A percentile compares a stretch with the other conserved stretches of the same genome.
Conservation (phyloP, 1,139 yeast genomes). For the Debaryomyces sp. region DNA sequence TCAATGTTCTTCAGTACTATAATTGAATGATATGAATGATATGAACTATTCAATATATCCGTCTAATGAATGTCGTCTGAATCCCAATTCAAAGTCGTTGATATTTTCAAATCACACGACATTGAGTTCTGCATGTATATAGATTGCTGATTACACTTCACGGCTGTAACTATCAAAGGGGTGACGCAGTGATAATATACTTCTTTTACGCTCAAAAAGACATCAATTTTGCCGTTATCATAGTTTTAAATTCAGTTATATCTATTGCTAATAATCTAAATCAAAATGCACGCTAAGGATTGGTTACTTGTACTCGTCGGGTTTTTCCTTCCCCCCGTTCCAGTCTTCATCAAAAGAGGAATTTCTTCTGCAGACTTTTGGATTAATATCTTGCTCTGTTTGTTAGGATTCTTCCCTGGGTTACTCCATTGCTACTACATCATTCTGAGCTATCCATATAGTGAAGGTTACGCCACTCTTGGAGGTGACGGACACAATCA, state of each 20-base stretch:
- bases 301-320: constrained; percentile 80
- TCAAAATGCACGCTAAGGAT: constrained; percentile 65
- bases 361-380: constrained; percentile 68
- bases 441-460: constrained; percentile 56
- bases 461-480: constrained; percentile 31
- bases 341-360: constrained; percentile 80
- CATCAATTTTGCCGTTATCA: background rate
- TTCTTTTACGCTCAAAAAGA: background rate
- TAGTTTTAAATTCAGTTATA: background rate
- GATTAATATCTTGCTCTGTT: constrained; percentile 74
- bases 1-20: background rate
- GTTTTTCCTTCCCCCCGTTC: constrained; percentile 81
- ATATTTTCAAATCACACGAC: background rate
- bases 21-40: background rate
- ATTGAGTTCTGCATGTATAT: background rate
- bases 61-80: background rate
- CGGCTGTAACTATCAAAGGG: background rate
- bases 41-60: background rate
- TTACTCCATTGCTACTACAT: constrained; percentile 65
- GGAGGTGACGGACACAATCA: constrained; percentile 38
- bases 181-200: background rate
- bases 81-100: background rate
- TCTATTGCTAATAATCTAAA: background rate
- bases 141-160: background rate
- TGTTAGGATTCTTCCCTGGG: constrained; percentile 84